These are phyloP conservation scores for Metschnikowia chrysomelidarum DNA, from an alignment of 805 yeast species.

Conservation along the genomic window DNA sequence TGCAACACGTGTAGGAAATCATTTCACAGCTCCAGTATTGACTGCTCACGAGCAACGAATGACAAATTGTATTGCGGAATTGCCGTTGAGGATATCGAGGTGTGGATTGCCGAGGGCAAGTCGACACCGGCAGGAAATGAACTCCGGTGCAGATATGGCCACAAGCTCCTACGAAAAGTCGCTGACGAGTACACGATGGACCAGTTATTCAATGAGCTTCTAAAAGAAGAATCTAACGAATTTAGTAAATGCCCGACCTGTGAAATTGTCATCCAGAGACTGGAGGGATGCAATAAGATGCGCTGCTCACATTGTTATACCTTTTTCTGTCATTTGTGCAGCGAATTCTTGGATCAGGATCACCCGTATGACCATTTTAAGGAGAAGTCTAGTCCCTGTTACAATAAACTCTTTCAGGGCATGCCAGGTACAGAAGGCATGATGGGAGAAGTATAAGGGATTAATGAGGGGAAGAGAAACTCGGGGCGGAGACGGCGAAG, in stretches of 20 bases:
- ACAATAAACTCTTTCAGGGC: slow-evolving; percentile 53
- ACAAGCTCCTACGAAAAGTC: slow-evolving; percentile 38
- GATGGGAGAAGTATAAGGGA: too few species aligned
- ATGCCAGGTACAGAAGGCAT: slow-evolving; percentile 25
- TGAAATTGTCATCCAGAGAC: slow-evolving; percentile 45
- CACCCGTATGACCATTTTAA: slow-evolving; percentile 55
- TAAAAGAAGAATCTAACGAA: slow-evolving; percentile 40
- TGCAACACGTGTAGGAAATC: slow-evolving; percentile 57
- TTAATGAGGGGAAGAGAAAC: too few species aligned
- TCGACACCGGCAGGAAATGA: slow-evolving; percentile 33
- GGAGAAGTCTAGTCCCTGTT: slow-evolving; percentile 42
- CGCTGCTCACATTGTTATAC: slow-evolving; percentile 49
- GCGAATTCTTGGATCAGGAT: slow-evolving; percentile 32
- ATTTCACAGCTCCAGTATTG: slow-evolving; percentile 56
- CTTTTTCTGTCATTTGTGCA: slow-evolving; percentile 57
- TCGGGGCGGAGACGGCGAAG: too few species aligned
- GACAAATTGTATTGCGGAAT: slow-evolving; percentile 27
- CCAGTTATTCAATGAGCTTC: slow-evolving; percentile 41
- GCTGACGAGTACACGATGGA: slow-evolving; percentile 49
- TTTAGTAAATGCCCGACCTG: slow-evolving; percentile 55
- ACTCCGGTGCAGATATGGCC: slow-evolving; percentile 46
- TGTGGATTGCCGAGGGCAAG: slow-evolving; percentile 30
- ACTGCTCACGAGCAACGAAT: slow-evolving; percentile 34
- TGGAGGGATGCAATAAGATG: slow-evolving; percentile 68
- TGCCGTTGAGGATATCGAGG: slow-evolving; percentile 32